Conservation (phyloP, 345 rosid genomes). For the Syzygium aqueum region DNA sequence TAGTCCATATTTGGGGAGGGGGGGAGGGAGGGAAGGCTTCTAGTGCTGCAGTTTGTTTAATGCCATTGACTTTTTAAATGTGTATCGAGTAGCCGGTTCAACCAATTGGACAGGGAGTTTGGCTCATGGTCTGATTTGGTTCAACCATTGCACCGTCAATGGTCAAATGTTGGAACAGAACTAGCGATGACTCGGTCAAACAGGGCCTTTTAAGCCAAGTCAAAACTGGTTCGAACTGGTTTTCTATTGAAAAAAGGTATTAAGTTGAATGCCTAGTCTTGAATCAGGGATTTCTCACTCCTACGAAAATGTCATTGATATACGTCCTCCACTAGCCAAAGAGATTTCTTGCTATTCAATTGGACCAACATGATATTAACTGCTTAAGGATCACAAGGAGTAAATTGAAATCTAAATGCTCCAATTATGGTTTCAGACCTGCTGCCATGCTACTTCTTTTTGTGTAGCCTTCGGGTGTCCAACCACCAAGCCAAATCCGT, state of each 20-base stretch:
- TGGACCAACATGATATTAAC: not conserved
- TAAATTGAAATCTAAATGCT: not conserved
- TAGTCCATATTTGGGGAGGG: not conserved
- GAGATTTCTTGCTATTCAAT: not conserved
- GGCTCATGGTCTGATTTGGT: not conserved
- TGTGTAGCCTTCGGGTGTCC: not conserved
- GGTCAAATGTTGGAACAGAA: not conserved
- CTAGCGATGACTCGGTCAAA: not conserved
- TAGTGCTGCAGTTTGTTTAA: not conserved
- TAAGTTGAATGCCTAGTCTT: not conserved
- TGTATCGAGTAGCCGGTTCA: not conserved
- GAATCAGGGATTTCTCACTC: not conserved
- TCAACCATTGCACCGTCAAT: not conserved
- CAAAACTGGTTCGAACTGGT: not conserved
- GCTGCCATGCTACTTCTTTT: not conserved
- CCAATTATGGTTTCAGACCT: not conserved
- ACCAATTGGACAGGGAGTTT: not conserved
- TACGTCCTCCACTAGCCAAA: not conserved
- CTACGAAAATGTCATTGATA: not conserved
- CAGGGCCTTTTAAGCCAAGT: not conserved
- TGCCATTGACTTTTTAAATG: not conserved
- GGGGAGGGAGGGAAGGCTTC: not conserved
- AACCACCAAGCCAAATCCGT: not conserved
- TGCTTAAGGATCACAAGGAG: not conserved
- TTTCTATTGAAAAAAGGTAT: not conserved